Base-by-base conservation (phyloP, 1,284 basidiomycete genomes). In the Naganishia sp. region DNA sequence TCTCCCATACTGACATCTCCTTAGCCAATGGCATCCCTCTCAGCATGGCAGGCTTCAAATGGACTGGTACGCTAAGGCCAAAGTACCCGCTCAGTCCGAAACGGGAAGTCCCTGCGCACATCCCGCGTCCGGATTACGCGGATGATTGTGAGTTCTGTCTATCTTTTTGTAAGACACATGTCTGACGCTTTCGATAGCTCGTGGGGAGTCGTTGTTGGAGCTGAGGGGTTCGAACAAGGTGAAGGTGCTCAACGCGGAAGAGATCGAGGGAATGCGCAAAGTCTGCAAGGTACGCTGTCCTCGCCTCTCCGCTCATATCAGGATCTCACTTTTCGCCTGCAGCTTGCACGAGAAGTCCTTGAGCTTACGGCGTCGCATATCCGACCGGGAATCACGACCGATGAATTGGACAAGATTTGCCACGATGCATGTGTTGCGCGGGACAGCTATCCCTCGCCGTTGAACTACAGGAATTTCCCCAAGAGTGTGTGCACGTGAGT, bases 401-500 rank as follows among this genome's bases (percentile, higher is more conserved):
- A 99, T 76, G 91, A 93, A 76, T 84, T 97, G 63, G 96, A 99
- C 80, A 88, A 87, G 71, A 88, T 98, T 71, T 93, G 96, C n/a
- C 95, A 99, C 80, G 86, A 92, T 70, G 96, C 90, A 21, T 90
- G 86, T 70, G 88, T 99, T 72, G 90, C 95, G 81, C 85, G 94
- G 63, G 87, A 92, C 73, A 87, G 91, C 52, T 99, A 99, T 80
- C 96, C 96, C 3, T 93, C 90, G 42, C 92, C 96, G 43, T 83
- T 99, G 63, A 94, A 94, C 76, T 99, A 99, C 81, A 86, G 90
- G 70, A 84, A 86, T 58, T 99, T 90, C 78, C 95, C 95, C 31
- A 97, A 98, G 83, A 96, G 92, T 51, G 87, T 97, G 54, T 99
- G 96, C 88, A 95, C 90, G 87, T 90, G 81, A 75, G 90, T 85